A percentile compares a stretch with the other conserved stretches of the same genome.
Conservation (phyloP, 805 yeast genomes). For the Kazachstania africana region DNA sequence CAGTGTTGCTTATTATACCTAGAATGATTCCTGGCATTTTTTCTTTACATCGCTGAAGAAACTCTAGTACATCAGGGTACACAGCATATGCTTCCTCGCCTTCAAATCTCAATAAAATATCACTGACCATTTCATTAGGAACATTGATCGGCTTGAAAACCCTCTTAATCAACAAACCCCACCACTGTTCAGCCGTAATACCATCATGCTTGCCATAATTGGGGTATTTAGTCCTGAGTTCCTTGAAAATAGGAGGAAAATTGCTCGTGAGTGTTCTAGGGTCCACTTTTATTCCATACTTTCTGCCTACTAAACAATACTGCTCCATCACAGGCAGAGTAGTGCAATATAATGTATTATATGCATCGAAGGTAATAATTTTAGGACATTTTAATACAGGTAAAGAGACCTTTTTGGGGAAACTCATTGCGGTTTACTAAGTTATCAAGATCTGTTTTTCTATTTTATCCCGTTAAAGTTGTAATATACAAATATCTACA, state of each 20-base stretch:
- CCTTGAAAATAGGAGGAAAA: slow-evolving; percentile 27
- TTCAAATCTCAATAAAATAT: slow-evolving; percentile 38
- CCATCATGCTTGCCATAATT: slow-evolving; percentile 45
- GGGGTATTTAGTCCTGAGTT: slow-evolving; percentile 34
- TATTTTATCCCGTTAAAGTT: too few relatives aligned
- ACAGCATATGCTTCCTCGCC: slow-evolving; percentile 40
- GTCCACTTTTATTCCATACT: slow-evolving; percentile 31
- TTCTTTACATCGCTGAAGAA: slow-evolving; percentile 27
- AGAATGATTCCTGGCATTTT: slow-evolving; percentile 27
- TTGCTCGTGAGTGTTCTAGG: slow-evolving; percentile 14
- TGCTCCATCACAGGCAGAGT: slow-evolving; percentile 40
- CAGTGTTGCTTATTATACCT: slow-evolving; percentile 51
- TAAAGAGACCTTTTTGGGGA: slow-evolving; percentile 9
- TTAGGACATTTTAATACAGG: slow-evolving; percentile 25
- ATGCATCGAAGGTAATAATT: slow-evolving; percentile 54
- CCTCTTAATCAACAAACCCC: slow-evolving; percentile 39
- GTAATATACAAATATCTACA: too few relatives aligned
- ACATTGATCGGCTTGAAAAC: slow-evolving; percentile 29
- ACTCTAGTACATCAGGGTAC: slow-evolving; percentile 41
- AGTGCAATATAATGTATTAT: slow-evolving; percentile 54
- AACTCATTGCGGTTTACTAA: slow-evolving; percentile 6
- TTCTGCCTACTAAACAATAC: slow-evolving; percentile 37
- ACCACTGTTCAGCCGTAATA: slow-evolving; percentile 38
- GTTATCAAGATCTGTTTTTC: too few relatives aligned
- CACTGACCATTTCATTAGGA: slow-evolving; percentile 31